Conservation (phyloP, 2,329 filamentous ascomycete species). For the Pseudogymnoascus sp. region DNA sequence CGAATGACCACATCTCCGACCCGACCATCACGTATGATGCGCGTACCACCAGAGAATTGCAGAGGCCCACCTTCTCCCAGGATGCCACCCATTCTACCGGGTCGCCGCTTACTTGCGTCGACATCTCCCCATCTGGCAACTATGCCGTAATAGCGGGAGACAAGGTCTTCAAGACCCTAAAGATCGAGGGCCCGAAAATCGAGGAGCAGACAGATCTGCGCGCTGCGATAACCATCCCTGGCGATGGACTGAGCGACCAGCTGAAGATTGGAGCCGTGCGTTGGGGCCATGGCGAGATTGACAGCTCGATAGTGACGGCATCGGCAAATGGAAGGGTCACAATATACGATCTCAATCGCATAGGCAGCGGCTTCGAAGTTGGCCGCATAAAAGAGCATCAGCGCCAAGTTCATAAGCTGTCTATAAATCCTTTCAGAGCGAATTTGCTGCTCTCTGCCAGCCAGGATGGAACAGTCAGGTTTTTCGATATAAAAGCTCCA, state of each 20-base stretch:
- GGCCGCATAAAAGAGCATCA: conserved; percentile 55
- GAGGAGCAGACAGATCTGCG: conserved; percentile 53
- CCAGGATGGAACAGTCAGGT: conserved; percentile 56
- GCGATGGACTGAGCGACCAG: conserved; percentile 45
- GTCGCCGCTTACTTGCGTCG: conserved; percentile 50
- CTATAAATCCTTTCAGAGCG: conserved; percentile 53
- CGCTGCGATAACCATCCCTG: conserved; percentile 45
- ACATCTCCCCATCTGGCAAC: conserved; percentile 49
- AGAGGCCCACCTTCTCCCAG: conserved; percentile 43
- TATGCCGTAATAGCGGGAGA: conserved; percentile 51
- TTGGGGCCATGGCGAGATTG: conserved; percentile 42
- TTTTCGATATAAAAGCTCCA: conserved; percentile 48
- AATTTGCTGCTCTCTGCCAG: conserved; percentile 55
- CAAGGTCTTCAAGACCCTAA: conserved; percentile 52
- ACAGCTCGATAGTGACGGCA: conserved; percentile 53
- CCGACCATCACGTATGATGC: conserved; percentile 4
- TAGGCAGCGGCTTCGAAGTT: conserved; percentile 39
- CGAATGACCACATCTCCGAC: conserved; percentile 10
- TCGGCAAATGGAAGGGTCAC: conserved; percentile 60
- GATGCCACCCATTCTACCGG: conserved; percentile 46
- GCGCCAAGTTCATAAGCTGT: conserved; percentile 56
- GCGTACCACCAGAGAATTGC: neutral
- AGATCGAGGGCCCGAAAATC: conserved; percentile 44
- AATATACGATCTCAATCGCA: conserved; percentile 51
- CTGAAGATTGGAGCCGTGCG: conserved; percentile 58